These are phyloP conservation scores for Xylariomycetidae sp. DNA, from an alignment of 2,329 filamentous ascomycete species.

Conservation along the genomic window DNA sequence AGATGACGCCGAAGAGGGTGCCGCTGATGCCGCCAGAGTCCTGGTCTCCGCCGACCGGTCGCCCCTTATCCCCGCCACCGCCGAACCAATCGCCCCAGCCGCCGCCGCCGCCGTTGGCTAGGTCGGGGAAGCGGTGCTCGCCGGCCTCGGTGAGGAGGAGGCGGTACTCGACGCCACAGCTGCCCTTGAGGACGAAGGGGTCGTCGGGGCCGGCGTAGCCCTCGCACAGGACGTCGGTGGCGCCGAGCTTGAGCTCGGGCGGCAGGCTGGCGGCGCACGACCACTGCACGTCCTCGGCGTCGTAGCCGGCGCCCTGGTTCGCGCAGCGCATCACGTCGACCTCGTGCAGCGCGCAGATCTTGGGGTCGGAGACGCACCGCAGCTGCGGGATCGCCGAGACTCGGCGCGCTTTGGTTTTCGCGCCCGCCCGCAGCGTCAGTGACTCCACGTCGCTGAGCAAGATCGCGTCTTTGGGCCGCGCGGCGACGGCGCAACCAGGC, in stretches of 20 bases:
- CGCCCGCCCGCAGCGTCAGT: conserved; percentile 65
- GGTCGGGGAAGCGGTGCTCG: conserved; percentile 60
- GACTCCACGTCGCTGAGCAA: conserved; percentile 60
- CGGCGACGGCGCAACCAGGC: conserved; percentile 12
- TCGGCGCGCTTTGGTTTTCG: conserved; percentile 69
- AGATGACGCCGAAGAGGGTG: conserved; percentile 55
- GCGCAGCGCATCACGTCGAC: conserved; percentile 83
- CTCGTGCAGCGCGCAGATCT: conserved; percentile 62
- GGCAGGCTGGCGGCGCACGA: conserved; percentile 65
- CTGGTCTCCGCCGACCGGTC: too few relatives aligned
- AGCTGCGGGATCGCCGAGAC: conserved; percentile 72
- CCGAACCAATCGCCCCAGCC: conserved; percentile 20
- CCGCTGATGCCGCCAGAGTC: conserved; percentile 23
- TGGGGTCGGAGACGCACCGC: conserved; percentile 62
- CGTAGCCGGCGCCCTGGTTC: conserved; percentile 78
- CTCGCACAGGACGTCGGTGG: conserved; percentile 88
- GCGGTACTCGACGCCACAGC: conserved; percentile 87
- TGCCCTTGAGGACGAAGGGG: conserved; percentile 81
- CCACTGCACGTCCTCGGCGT: conserved; percentile 80
- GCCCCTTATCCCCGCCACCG: too few relatives aligned
- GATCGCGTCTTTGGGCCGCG: conserved; percentile 45
- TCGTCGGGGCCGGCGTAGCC: conserved; percentile 75
- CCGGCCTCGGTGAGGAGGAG: conserved; percentile 72
- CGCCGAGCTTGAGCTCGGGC: conserved; percentile 62
- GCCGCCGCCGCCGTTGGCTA: conserved; percentile 33